Conservation (phyloP, 257 asterid species). For the Nicotiana tabacum region DNA sequence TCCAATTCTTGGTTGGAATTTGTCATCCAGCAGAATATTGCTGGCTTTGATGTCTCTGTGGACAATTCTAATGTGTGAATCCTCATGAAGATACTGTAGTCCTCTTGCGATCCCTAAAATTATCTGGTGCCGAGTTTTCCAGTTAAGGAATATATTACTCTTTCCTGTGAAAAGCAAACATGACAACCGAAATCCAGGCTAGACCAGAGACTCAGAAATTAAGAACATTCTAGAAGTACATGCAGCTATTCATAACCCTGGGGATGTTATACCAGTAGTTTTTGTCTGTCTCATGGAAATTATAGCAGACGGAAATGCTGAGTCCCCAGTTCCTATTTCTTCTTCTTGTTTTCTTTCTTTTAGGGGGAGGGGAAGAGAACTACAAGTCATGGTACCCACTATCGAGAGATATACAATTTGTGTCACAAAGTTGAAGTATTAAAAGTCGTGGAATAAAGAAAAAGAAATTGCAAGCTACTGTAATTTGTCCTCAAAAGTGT, state of each 20-base stretch:
- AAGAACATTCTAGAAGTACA: background rate
- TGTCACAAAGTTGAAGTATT: no score
- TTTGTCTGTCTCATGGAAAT: background rate
- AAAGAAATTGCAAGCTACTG: no score
- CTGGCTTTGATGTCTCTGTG: slow-evolving; percentile 88
- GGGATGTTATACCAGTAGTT: background rate
- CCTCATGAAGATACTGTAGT: slow-evolving; percentile 76
- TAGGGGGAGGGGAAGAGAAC: no score
- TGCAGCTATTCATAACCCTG: background rate
- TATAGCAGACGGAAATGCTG: background rate
- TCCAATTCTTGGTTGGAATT: slow-evolving; percentile 68
- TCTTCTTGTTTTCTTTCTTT: no score
- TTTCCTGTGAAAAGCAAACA: slow-evolving; percentile 39
- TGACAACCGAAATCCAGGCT: background rate
- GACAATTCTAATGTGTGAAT: slow-evolving; percentile 67
- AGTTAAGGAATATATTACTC: slow-evolving; percentile 40
- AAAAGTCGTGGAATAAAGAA: no score
- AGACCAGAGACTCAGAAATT: background rate
- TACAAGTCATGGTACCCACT: no score
- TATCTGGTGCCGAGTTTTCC: slow-evolving; percentile 68
- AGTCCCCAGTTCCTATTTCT: background rate
- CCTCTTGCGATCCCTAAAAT: slow-evolving; percentile 79
- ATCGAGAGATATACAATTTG: no score
- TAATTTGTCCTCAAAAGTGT: no score
- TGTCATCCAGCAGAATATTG: slow-evolving; percentile 75